phyloP scores from a whole-genome alignment of 2,329 filamentous ascomycete species.

The Cucurbitaria berberidis region DNA sequence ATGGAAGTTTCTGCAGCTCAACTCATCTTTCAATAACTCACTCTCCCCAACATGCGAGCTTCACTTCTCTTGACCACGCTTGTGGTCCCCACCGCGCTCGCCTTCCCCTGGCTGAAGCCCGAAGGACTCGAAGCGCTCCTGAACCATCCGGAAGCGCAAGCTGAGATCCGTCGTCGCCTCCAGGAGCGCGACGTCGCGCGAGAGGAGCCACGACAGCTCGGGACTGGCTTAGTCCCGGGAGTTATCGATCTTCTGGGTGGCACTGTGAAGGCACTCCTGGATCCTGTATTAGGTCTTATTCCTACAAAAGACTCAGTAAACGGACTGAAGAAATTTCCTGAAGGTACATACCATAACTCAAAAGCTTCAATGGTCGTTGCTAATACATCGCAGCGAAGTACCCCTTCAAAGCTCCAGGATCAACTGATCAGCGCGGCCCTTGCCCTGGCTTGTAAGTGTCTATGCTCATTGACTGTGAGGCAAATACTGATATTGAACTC shows the following conservation, averaged over 20 bases:
- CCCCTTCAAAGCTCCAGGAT: constrained; percentile 44
- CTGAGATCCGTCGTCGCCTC: constrained; percentile 13
- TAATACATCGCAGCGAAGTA: constrained; percentile 26
- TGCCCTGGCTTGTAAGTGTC: constrained; percentile 43
- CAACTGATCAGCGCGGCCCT: constrained; percentile 50
- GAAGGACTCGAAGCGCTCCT: constrained; percentile 22
- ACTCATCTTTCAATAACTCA: neutral
- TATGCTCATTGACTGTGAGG: neutral
- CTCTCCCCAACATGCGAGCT: constrained; percentile 11
- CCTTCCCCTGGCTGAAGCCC: constrained; percentile 23
- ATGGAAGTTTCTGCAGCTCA: neutral
- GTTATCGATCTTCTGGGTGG: constrained; percentile 10
- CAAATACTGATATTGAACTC: neutral
- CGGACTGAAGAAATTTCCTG: constrained; percentile 24
- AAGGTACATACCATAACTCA: constrained; percentile 4
- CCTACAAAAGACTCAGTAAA: constrained; percentile 21
- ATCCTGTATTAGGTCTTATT: constrained; percentile 19
- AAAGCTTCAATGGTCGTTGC: neutral
- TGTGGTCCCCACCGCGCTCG: constrained; percentile 9
- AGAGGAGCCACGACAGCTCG: constrained; percentile 5
- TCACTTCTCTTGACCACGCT: constrained; percentile 7
- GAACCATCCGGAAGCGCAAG: constrained; percentile 21
- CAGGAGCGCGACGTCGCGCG: constrained; percentile 5
- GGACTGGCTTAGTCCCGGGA: constrained; percentile 13
- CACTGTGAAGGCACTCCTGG: constrained; percentile 16